Evolutionary conservation across 257 asterid genomes (phyloP).

Genomic region (Solanum neorickii): DNA sequence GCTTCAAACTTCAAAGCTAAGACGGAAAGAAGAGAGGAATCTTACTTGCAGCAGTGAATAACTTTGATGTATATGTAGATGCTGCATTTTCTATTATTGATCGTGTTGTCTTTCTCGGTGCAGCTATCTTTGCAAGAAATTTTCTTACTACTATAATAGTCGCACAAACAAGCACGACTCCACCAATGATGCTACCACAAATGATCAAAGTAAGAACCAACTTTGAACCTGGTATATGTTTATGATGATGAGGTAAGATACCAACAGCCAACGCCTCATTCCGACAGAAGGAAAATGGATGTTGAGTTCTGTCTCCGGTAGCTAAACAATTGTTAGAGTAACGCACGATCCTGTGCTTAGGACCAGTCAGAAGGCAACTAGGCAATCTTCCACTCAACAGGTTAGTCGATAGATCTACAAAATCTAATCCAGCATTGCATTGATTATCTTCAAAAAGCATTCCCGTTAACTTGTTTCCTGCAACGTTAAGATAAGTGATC

Average conservation of each 20-base stretch:
- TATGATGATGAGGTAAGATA: slow-evolving; percentile 39
- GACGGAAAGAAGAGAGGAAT: background rate
- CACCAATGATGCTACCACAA: slow-evolving; percentile 43
- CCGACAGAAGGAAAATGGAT: slow-evolving; percentile 50
- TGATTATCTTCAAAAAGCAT: slow-evolving; percentile 43
- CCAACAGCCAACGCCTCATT: slow-evolving; percentile 82
- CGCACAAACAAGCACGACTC: slow-evolving; percentile 23
- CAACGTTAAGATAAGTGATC: slow-evolving; percentile 37
- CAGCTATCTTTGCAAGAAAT: slow-evolving; percentile 23
- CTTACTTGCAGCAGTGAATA: slow-evolving; percentile 82
- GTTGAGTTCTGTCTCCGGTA: slow-evolving; percentile 35
- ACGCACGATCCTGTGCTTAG: slow-evolving; percentile 15
- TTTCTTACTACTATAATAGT: slow-evolving; percentile 26
- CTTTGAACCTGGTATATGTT: slow-evolving; percentile 23
- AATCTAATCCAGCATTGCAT: slow-evolving; percentile 39
- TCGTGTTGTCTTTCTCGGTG: slow-evolving; percentile 21
- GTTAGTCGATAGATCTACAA: slow-evolving; percentile 63
- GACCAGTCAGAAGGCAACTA: slow-evolving; percentile 30
- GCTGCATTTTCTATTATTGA: slow-evolving; percentile 35
- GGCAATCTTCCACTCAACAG: slow-evolving; percentile 71
- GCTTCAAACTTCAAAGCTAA: background rate
- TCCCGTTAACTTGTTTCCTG: slow-evolving; percentile 63
- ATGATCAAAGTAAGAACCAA: slow-evolving; percentile 35
- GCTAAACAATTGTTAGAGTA: slow-evolving; percentile 55
- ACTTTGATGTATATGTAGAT: slow-evolving; percentile 49